phyloP scores from a whole-genome alignment of 2,329 filamentous ascomycete species.

The Aspergillus ochraceoroseus region DNA sequence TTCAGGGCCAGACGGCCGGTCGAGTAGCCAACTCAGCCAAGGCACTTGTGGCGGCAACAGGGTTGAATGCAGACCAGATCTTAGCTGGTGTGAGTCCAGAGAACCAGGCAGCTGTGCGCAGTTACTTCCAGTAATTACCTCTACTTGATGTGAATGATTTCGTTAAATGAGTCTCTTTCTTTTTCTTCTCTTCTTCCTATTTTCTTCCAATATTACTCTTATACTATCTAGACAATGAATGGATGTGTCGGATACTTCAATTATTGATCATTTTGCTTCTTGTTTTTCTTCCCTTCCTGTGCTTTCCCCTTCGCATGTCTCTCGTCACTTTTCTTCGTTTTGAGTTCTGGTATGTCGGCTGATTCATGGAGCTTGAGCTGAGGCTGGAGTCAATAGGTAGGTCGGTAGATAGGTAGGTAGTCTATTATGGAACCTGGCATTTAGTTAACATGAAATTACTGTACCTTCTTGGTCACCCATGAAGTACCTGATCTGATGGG shows the following conservation, averaged over 20 bases:
- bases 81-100: slow-evolving; percentile 71
- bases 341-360: too few relatives aligned
- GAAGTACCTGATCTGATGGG: too few relatives aligned
- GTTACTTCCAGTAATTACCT: slow-evolving; percentile 59
- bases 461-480: too few relatives aligned
- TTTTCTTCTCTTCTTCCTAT: slow-evolving; percentile 3
- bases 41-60: slow-evolving; percentile 66
- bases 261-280: too few relatives aligned
- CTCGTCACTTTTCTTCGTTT: too few relatives aligned
- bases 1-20: slow-evolving; percentile 76
- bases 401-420: too few relatives aligned
- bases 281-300: neutral
- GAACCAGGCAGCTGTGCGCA: slow-evolving; percentile 72
- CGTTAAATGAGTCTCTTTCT: slow-evolving; percentile 10
- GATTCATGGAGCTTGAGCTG: too few relatives aligned
- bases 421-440: too few relatives aligned
- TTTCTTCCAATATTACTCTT: neutral
- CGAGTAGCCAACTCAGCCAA: slow-evolving; percentile 75
- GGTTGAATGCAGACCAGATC: slow-evolving; percentile 69
- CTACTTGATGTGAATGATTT: slow-evolving; percentile 11
- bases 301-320: too few relatives aligned
- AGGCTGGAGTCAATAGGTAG: too few relatives aligned
- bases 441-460: too few relatives aligned
- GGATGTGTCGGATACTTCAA: slow-evolving; percentile 9
- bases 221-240: slow-evolving; percentile 16